phyloP scores from a whole-genome alignment of 2,329 filamentous ascomycete species.

The Penicillium sp. region DNA sequence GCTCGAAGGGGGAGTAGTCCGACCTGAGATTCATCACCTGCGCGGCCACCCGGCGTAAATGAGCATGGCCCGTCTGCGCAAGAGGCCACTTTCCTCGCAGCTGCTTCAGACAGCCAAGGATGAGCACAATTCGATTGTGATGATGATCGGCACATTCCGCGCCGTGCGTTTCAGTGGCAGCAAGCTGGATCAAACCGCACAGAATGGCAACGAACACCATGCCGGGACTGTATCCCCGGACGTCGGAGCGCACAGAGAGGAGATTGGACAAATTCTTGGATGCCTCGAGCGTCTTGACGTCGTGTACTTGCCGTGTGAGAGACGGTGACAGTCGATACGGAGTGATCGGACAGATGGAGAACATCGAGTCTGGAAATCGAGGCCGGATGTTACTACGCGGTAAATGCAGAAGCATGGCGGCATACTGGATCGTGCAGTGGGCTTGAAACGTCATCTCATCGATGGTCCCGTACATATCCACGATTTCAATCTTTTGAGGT shows the following conservation, averaged over 20 bases:
- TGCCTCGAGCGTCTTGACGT: not conserved
- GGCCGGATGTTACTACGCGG: constrained; percentile 60
- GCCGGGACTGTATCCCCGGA: not conserved
- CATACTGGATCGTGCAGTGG: constrained; percentile 30
- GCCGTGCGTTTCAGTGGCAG: not conserved
- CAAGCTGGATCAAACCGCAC: not conserved
- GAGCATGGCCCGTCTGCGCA: not conserved
- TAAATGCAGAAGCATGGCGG: constrained; percentile 65
- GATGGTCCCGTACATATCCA: constrained; percentile 60
- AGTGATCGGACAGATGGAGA: constrained; percentile 12
- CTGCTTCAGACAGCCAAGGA: not conserved
- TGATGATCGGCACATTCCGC: not conserved
- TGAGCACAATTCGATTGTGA: not conserved
- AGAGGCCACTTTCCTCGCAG: not conserved
- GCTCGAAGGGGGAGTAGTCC: not conserved
- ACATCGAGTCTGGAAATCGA: constrained; percentile 9
- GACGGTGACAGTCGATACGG: constrained; percentile 19
- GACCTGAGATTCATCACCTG: not conserved
- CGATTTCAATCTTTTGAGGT: constrained; percentile 57
- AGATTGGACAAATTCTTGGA: not conserved
- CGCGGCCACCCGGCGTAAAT: not conserved
- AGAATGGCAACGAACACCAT: not conserved
- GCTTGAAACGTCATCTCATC: constrained; percentile 54
- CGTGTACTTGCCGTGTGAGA: constrained; percentile 20
- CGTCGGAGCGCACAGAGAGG: not conserved